These are phyloP conservation scores for Medicago truncatula DNA, from an alignment of 306 rosid genomes.

Conservation along the genomic window DNA sequence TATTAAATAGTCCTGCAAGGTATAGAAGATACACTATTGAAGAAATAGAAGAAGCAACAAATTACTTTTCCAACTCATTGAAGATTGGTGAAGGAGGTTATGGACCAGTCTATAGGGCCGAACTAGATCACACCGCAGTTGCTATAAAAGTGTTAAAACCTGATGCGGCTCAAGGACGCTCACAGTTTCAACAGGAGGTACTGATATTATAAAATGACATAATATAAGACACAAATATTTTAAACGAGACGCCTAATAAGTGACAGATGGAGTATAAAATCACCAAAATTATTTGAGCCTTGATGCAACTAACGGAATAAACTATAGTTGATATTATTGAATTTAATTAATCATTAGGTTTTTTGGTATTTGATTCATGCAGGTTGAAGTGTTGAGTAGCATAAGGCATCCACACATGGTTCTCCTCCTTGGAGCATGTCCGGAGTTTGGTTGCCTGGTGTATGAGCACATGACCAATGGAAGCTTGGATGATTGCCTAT, in stretches of 20 bases:
- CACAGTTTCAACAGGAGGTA: slow-evolving; percentile 87
- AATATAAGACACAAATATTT: too few species aligned
- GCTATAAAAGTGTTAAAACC: slow-evolving; percentile 80
- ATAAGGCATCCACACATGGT: slow-evolving; percentile 95
- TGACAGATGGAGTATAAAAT: not conserved
- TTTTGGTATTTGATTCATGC: slow-evolving; percentile 42
- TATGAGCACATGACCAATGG: slow-evolving; percentile 88
- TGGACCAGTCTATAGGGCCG: slow-evolving; percentile 75
- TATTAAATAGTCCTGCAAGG: slow-evolving; percentile 41
- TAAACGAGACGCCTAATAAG: too few species aligned
- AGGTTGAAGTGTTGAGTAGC: slow-evolving; percentile 81
- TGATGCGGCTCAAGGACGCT: slow-evolving; percentile 79
- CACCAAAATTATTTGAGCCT: not conserved
- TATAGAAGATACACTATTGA: slow-evolving; percentile 73
- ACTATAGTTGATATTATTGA: not conserved
- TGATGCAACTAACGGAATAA: slow-evolving; percentile 2
- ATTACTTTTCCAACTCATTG: slow-evolving; percentile 45
- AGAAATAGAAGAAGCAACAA: slow-evolving; percentile 77
- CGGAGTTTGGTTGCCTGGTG: slow-evolving; percentile 80
- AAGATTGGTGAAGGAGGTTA: slow-evolving; percentile 94
- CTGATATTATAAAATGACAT: too few species aligned
- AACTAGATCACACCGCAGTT: slow-evolving; percentile 79
- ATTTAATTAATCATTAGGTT: not conserved
- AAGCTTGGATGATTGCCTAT: slow-evolving; percentile 89
- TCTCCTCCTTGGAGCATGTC: slow-evolving; percentile 91